These are phyloP conservation scores for Sporothrix protearum DNA, from an alignment of 2,329 filamentous ascomycete species.

Conservation along the genomic window DNA sequence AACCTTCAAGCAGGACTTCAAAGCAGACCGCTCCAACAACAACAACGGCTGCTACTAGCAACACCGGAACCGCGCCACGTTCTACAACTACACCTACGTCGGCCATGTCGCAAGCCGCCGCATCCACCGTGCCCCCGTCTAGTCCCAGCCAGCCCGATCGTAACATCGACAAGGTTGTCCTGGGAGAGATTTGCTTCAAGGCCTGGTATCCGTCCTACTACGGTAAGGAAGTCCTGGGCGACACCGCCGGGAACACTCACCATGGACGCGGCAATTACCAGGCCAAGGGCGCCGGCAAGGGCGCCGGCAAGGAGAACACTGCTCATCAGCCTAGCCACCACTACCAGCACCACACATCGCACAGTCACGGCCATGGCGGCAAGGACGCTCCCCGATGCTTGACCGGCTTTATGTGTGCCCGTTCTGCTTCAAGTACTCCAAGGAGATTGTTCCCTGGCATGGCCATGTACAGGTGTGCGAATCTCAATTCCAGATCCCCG, in stretches of 20 bases:
- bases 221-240: slow-evolving; percentile 63
- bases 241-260: slow-evolving; percentile 37
- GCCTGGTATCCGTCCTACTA: slow-evolving; percentile 95
- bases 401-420: slow-evolving; percentile 81
- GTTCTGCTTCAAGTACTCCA: slow-evolving; percentile 90
- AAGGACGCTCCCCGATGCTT: slow-evolving; percentile 46
- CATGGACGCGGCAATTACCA: slow-evolving; percentile 15
- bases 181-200: slow-evolving; percentile 78
- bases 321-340: background rate
- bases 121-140: slow-evolving; percentile 31
- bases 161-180: slow-evolving; percentile 81
- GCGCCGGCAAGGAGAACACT: slow-evolving; percentile 32
- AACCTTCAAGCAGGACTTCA: background rate
- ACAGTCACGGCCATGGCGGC: slow-evolving; percentile 29
- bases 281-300: slow-evolving; percentile 20
- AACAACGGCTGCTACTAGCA: background rate
- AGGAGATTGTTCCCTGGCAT: slow-evolving; percentile 56
- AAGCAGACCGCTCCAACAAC: background rate
- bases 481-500: slow-evolving; percentile 52
- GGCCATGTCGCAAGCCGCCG: background rate
- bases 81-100: slow-evolving; percentile 42
- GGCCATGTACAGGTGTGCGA: slow-evolving; percentile 59
- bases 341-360: background rate
- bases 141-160: slow-evolving; percentile 52
- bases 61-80: background rate